Evolutionary conservation across 2,329 filamentous ascomycete species (phyloP).

Genomic region (Lachnellula subtilissima): DNA sequence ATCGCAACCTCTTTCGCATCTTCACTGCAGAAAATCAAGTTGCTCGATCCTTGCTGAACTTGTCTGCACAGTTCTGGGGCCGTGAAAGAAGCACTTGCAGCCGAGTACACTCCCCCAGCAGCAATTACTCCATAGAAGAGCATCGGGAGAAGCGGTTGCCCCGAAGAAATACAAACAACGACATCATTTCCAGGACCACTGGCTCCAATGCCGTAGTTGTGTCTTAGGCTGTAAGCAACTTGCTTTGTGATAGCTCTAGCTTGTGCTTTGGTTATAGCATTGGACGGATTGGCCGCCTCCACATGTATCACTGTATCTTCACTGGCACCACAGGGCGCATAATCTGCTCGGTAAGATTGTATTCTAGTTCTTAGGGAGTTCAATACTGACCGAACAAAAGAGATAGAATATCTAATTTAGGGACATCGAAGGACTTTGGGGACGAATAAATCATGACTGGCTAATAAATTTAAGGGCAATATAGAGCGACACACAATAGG

Average conservation of each 20-base stretch:
- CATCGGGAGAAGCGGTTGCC: slow-evolving; percentile 49
- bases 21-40: slow-evolving; percentile 43
- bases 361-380: neutral
- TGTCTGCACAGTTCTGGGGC: slow-evolving; percentile 47
- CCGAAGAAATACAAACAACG: slow-evolving; percentile 51
- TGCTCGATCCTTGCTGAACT: slow-evolving; percentile 38
- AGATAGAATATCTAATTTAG: slow-evolving; percentile 12
- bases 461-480: neutral
- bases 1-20: slow-evolving; percentile 43
- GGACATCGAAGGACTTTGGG: slow-evolving; percentile 8
- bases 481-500: neutral
- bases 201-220: slow-evolving; percentile 47
- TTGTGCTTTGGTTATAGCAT: slow-evolving; percentile 48
- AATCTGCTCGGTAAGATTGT: slow-evolving; percentile 29
- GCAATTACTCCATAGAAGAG: slow-evolving; percentile 54
- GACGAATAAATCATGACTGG: slow-evolving; percentile 11
- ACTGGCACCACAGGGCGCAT: slow-evolving; percentile 30
- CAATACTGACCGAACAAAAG: slow-evolving; percentile 13
- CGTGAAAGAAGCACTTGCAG: slow-evolving; percentile 47
- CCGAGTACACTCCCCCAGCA: slow-evolving; percentile 55
- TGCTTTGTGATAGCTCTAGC: slow-evolving; percentile 45
- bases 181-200: slow-evolving; percentile 47
- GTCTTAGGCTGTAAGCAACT: slow-evolving; percentile 52
- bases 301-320: slow-evolving; percentile 51
- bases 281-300: slow-evolving; percentile 52